A percentile compares a stretch with the other conserved stretches of the same genome.
These are phyloP conservation scores for Amanita subjunquillea DNA, from an alignment of 768 basidiomycete genomes.

Conservation along the genomic window DNA sequence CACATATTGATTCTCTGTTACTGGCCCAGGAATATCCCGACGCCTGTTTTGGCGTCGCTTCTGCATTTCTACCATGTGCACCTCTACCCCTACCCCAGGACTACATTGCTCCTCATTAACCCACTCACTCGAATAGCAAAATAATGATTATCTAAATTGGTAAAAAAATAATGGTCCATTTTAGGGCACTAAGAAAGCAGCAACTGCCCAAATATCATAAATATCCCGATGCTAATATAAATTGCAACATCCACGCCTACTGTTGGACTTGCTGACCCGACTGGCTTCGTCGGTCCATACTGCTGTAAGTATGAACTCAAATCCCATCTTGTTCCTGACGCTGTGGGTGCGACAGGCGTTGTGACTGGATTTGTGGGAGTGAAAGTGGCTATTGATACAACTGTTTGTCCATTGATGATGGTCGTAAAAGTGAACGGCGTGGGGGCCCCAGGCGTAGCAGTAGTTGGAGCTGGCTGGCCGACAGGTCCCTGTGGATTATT, in stretches of 20 bases:
- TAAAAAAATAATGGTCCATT: too few relatives aligned
- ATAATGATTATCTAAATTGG: too few relatives aligned
- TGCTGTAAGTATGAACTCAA: constrained; percentile 21
- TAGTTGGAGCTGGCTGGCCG: constrained; percentile 35
- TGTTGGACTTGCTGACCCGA: background rate
- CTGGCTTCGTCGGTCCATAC: constrained; percentile 16
- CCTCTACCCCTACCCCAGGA: too few relatives aligned
- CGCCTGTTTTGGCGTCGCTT: too few relatives aligned
- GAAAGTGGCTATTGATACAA: constrained; percentile 23
- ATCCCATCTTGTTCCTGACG: constrained; percentile 23
- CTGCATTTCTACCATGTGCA: too few relatives aligned
- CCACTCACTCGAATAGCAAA: too few relatives aligned
- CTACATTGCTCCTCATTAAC: too few relatives aligned
- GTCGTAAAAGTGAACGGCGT: constrained; percentile 45
- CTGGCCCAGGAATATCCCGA: too few relatives aligned
- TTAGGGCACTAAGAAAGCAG: background rate
- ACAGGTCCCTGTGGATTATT: constrained; percentile 40
- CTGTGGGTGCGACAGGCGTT: constrained; percentile 11
- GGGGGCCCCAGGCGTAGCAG: constrained; percentile 29
- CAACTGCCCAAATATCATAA: background rate
- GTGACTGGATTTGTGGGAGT: constrained; percentile 29
- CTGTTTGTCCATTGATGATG: constrained; percentile 25
- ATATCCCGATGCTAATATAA: background rate
- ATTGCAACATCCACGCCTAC: background rate
- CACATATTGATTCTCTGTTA: too few relatives aligned